A percentile compares a stretch with the other conserved stretches of the same genome.
Conservation (phyloP, 2,329 filamentous ascomycete genomes). For the Phialophora verrucosa region DNA sequence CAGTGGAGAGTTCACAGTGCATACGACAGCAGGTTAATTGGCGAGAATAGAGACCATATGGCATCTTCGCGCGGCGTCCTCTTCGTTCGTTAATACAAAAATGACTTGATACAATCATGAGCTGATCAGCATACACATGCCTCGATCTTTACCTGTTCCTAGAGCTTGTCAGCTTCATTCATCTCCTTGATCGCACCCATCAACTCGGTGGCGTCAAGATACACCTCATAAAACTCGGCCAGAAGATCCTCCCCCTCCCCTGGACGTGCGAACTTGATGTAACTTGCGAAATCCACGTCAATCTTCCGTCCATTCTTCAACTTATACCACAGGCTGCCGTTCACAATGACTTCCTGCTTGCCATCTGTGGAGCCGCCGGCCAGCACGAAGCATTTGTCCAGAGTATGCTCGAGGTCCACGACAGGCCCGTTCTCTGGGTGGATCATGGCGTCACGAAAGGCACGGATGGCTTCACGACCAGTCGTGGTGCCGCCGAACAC, state of each 20-base stretch:
- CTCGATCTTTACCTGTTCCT: neutral
- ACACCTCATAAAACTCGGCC: constrained; percentile 31
- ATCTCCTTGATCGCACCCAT: constrained; percentile 31
- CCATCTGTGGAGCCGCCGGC: constrained; percentile 24
- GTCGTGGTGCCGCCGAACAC: constrained; percentile 25
- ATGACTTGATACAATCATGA: neutral
- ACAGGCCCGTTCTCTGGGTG: constrained; percentile 32
- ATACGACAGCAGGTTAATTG: neutral
- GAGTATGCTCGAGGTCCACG: constrained; percentile 31
- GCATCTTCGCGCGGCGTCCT: neutral
- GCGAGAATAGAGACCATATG: neutral
- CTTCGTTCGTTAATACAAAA: neutral
- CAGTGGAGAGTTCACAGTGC: neutral
- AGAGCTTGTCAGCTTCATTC: constrained; percentile 21
- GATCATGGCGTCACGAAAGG: constrained; percentile 29
- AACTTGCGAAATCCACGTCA: constrained; percentile 29
- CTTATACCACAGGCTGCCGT: constrained; percentile 34
- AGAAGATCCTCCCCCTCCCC: constrained; percentile 19
- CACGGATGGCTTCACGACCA: constrained; percentile 31
- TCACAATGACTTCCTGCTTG: constrained; percentile 30
- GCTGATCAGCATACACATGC: neutral
- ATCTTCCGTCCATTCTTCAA: constrained; percentile 30
- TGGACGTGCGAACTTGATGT: constrained; percentile 21
- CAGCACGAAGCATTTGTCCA: constrained; percentile 28
- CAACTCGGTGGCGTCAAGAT: constrained; percentile 28